Evolutionary conservation across 306 rosid species (phyloP), one percentile per base, ranked within the genome.

Genomic region (Rubus idaeus): DNA sequence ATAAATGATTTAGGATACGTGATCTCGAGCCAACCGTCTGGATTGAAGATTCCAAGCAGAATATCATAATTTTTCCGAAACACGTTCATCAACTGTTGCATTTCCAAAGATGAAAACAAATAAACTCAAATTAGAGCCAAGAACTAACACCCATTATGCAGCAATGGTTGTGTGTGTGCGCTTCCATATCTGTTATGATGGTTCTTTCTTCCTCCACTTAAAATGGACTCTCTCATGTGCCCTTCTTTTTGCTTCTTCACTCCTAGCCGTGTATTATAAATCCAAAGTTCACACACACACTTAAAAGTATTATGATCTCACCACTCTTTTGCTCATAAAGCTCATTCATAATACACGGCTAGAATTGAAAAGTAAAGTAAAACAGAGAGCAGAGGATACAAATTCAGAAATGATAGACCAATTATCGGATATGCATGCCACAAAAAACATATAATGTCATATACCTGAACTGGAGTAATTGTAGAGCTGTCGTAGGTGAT

Each of bases 1-100:
- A 45, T 6, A 23, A 21, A 35, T 40, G 6, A 42, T 60, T 70
- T 23, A 91, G 97, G 98, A 93, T 91, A 93, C 97, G 96, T 93
- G 78, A 89, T 91, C 73, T 93, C 98, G 16, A 91, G 93, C 98
- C 98, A 93, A 75, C 97, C 98, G 66, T 93, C 89, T 50, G 98
- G 97, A 78, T 91, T 93, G 92, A 93, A 93, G 84, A 93, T 88
- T 73, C 89, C 74, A 58, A 93, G 86, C 79, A 93, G 86, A 86
- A 93, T 76, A 85, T 89, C 86, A 67, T 85, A 91, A 73, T 89
- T 93, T 84, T 89, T 93, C 79, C 79, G 87, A 70, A 93, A 93
- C 80, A 89, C 50, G 65, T 87, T 84, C 98, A 91, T 89, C 84
- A 93, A 77, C 98, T 91, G 87, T 63, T 44, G 50, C 11, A 42